Evolutionary conservation across 1,139 yeast species (phyloP).

Genomic region (Taiozyma onychis): DNA sequence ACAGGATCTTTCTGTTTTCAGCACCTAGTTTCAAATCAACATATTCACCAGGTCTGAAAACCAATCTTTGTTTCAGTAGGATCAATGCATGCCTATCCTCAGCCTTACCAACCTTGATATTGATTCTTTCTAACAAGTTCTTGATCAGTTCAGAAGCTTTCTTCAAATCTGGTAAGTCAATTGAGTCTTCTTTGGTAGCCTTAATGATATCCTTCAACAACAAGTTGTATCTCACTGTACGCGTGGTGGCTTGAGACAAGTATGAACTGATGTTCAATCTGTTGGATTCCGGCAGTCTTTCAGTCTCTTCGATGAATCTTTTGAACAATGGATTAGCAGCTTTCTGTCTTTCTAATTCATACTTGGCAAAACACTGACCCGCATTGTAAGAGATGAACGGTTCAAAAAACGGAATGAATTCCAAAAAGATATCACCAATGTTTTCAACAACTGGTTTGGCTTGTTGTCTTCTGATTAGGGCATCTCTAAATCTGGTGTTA

Average conservation of each 20-base stretch:
- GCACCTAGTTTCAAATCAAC: conserved; percentile 82
- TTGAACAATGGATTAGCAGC: conserved; percentile 87
- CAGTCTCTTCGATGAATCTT: conserved; percentile 87
- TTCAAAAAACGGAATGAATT: conserved; percentile 80
- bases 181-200: conserved; percentile 57
- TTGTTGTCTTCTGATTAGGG: conserved; percentile 84
- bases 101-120: conserved; percentile 88
- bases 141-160: conserved; percentile 75
- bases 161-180: conserved; percentile 62
- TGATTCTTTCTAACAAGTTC: conserved; percentile 72
- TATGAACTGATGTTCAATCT: conserved; percentile 91
- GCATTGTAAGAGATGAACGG: conserved; percentile 93
- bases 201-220: conserved; percentile 79
- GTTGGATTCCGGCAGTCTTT: conserved; percentile 75
- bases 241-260: conserved; percentile 89
- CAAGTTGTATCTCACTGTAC: conserved; percentile 92
- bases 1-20: conserved; percentile 70
- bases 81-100: conserved; percentile 89
- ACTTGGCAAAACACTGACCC: conserved; percentile 93
- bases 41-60: conserved; percentile 77
- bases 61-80: conserved; percentile 71
- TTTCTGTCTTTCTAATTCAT: conserved; percentile 92
- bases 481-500: conserved; percentile 81
- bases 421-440: conserved; percentile 82
- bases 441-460: conserved; percentile 79